Conservation (phyloP, 352 stramenopile species). For the Globisporangium sylvaticum region DNA sequence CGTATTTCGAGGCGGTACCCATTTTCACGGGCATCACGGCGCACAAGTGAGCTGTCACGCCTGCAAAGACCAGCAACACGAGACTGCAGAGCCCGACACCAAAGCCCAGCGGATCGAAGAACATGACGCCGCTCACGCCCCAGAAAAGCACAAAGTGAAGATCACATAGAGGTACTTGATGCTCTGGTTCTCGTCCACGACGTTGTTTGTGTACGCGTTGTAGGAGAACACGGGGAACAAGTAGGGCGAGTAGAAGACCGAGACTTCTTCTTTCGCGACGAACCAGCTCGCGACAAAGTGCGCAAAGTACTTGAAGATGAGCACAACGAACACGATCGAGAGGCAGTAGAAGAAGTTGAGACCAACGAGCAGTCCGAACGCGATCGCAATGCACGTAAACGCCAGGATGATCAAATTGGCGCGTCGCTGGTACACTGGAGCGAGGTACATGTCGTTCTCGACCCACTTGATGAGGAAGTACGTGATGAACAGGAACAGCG, state of each 20-base stretch:
- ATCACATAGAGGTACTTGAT: slow-evolving; percentile 65
- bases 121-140: slow-evolving; percentile 86
- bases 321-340: slow-evolving; percentile 80
- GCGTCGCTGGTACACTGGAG: slow-evolving; percentile 52
- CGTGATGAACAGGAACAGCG: slow-evolving; percentile 65
- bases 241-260: slow-evolving; percentile 84
- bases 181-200: slow-evolving; percentile 82
- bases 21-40: slow-evolving; percentile 85
- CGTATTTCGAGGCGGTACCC: slow-evolving; percentile 83
- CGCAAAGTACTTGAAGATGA: slow-evolving; percentile 70
- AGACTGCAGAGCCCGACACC: slow-evolving; percentile 86
- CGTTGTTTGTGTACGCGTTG: slow-evolving; percentile 88
- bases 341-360: slow-evolving; percentile 82
- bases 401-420: slow-evolving; percentile 37
- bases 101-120: slow-evolving; percentile 87
- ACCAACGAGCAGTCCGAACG: slow-evolving; percentile 39
- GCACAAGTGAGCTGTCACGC: slow-evolving; percentile 73
- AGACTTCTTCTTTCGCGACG: slow-evolving; percentile 53
- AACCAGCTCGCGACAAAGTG: slow-evolving; percentile 63
- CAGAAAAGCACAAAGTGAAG: slow-evolving; percentile 78
- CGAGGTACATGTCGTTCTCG: slow-evolving; percentile 80
- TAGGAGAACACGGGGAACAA: slow-evolving; percentile 91
- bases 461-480: slow-evolving; percentile 84
- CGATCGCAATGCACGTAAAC: slow-evolving; percentile 35
- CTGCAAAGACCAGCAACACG: slow-evolving; percentile 71